A percentile compares a stretch with the other conserved stretches of the same genome.
These are phyloP conservation scores for Mycena polygramma DNA, from an alignment of 768 basidiomycete species.

Conservation along the genomic window DNA sequence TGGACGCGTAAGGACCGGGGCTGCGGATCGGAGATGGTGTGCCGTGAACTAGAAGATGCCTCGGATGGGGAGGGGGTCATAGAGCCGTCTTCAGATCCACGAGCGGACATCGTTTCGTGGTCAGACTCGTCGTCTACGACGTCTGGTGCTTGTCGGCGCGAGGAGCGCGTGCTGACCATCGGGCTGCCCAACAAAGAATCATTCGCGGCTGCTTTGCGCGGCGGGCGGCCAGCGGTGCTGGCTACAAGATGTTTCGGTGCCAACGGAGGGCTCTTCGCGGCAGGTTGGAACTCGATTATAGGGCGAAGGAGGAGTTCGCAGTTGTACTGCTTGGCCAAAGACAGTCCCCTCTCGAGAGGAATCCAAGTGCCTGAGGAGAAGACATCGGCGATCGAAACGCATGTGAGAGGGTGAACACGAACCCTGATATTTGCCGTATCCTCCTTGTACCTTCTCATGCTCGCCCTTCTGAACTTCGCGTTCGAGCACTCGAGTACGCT, in stretches of 20 bases:
- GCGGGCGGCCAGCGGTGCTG: slow-evolving; percentile 64
- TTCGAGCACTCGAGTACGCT: slow-evolving; percentile 96
- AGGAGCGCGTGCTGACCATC: slow-evolving; percentile 70
- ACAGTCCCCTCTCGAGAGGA: slow-evolving; percentile 90
- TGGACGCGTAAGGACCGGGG: slow-evolving; percentile 60
- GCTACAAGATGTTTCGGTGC: slow-evolving; percentile 97
- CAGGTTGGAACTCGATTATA: slow-evolving; percentile 94
- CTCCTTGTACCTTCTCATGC: slow-evolving; percentile 99
- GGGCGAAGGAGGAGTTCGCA: slow-evolving; percentile 89
- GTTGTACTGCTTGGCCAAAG: slow-evolving; percentile 91
- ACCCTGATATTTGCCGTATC: slow-evolving; percentile 99
- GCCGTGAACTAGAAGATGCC: slow-evolving; percentile 87
- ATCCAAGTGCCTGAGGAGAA: slow-evolving; percentile 91
- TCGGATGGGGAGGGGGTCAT: slow-evolving; percentile 93
- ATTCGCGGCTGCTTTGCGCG: slow-evolving; percentile 58
- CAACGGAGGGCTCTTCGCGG: slow-evolving; percentile 90
- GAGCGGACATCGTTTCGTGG: slow-evolving; percentile 72
- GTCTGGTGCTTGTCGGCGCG: slow-evolving; percentile 65
- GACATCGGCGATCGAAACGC: not conserved
- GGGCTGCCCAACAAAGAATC: slow-evolving; percentile 52
- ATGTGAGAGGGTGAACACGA: slow-evolving; percentile 39
- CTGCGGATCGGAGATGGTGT: slow-evolving; percentile 91
- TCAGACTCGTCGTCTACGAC: slow-evolving; percentile 71
- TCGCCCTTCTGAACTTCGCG: slow-evolving; percentile 98
- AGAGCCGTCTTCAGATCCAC: slow-evolving; percentile 87